Conservation (phyloP, 2,329 filamentous ascomycete genomes). For the Diaporthe sp. region DNA sequence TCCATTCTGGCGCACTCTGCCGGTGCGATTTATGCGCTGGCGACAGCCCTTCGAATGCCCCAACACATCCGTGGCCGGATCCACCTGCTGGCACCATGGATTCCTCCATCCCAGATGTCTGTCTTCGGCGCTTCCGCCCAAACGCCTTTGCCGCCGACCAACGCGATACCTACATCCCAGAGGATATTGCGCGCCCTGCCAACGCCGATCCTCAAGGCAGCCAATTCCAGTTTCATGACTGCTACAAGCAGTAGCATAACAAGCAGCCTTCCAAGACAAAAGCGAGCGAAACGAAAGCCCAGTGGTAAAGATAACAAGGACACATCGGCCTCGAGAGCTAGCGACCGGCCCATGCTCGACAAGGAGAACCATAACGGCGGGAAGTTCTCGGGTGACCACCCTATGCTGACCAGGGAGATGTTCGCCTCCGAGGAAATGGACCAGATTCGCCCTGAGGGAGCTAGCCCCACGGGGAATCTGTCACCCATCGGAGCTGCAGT, state of each 20-base stretch:
- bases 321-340: constrained; percentile 50
- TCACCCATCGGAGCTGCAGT: constrained; percentile 46
- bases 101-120: constrained; percentile 93
- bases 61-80: constrained; percentile 95
- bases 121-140: constrained; percentile 79
- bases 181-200: constrained; percentile 91
- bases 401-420: constrained; percentile 44
- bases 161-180: constrained; percentile 91
- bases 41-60: constrained; percentile 94
- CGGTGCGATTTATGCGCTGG: constrained; percentile 96
- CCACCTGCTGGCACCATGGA: constrained; percentile 96
- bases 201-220: constrained; percentile 90
- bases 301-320: constrained; percentile 55
- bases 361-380: constrained; percentile 62
- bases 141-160: constrained; percentile 79
- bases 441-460: constrained; percentile 54
- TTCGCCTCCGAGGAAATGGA: constrained; percentile 64
- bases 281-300: constrained; percentile 52
- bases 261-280: constrained; percentile 75
- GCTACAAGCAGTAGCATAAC: constrained; percentile 90
- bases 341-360: constrained; percentile 55
- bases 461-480: constrained; percentile 42
- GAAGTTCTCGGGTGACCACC: constrained; percentile 47
- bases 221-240: constrained; percentile 95
- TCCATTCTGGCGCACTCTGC: constrained; percentile 96